Conservation (phyloP, 495 filamentous ascomycete genomes). For the Astrocystis sublimbata region DNA sequence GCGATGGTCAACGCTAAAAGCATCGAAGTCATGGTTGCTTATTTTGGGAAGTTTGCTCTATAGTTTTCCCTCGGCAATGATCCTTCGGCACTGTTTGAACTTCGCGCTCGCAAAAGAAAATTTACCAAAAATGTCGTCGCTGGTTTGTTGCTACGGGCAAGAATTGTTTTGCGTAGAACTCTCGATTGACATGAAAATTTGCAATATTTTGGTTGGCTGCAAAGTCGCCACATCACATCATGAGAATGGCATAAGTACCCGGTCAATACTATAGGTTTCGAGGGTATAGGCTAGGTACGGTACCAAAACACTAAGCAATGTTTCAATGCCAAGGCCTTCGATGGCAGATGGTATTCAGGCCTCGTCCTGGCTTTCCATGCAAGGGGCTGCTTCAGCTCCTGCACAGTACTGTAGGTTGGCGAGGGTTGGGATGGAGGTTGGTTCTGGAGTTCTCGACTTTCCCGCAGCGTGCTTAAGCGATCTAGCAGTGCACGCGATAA, state of each 20-base stretch:
- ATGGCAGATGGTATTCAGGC: neutral
- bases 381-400: neutral
- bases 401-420: too few species aligned
- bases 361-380: neutral
- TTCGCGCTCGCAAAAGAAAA: neutral
- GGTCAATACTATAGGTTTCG: too few species aligned
- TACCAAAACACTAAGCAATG: neutral
- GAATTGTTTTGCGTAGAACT: neutral
- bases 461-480: neutral
- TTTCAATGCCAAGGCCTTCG: slow-evolving; percentile 1
- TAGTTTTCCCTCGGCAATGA: slow-evolving; percentile 4
- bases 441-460: neutral
- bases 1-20: slow-evolving; percentile 35
- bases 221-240: neutral
- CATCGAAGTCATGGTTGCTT: slow-evolving; percentile 31
- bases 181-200: slow-evolving; percentile 1
- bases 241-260: neutral
- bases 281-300: neutral
- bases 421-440: neutral
- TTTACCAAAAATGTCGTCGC: neutral
- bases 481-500: slow-evolving; percentile 11
- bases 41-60: neutral
- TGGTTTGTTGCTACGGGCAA: neutral
- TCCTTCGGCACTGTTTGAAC: slow-evolving; percentile 1
- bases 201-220: neutral